A percentile compares a stretch with the other conserved stretches of the same genome.
phyloP scores from a whole-genome alignment of 1,284 basidiomycete genomes.

The Trametes hirsuta region DNA sequence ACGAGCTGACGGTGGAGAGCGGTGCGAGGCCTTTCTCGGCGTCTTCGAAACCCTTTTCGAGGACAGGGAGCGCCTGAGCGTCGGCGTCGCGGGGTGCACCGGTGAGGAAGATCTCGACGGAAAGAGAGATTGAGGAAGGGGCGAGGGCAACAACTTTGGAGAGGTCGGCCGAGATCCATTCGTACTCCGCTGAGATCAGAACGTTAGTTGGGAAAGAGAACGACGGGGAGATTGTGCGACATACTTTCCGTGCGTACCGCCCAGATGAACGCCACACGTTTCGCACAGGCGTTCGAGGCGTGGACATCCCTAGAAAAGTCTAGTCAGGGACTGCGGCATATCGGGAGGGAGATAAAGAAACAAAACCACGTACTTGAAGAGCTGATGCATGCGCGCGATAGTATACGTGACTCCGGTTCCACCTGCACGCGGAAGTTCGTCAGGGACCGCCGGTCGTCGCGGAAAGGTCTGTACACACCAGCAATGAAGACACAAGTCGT shows the following conservation, averaged over 20 bases:
- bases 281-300: conserved; percentile 31
- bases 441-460: not conserved
- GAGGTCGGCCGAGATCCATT: conserved; percentile 26
- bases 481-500: conserved; percentile 49
- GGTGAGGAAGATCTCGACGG: conserved; percentile 24
- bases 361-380: conserved; percentile 38
- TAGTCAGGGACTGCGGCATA: not conserved
- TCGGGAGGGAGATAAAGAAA: not conserved
- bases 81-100: not conserved
- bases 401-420: conserved; percentile 53
- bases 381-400: conserved; percentile 45
- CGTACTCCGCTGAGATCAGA: conserved; percentile 22
- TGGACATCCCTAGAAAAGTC: conserved; percentile 24
- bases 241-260: conserved; percentile 41
- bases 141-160: conserved; percentile 14
- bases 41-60: conserved; percentile 8
- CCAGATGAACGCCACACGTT: conserved; percentile 45
- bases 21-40: conserved; percentile 3
- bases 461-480: conserved; percentile 35
- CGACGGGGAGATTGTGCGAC: conserved; percentile 10
- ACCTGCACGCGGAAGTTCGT: conserved; percentile 32
- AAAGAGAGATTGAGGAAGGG: conserved; percentile 20
- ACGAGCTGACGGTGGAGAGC: not conserved
- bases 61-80: not conserved
- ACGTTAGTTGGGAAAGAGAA: not conserved